Percentiles rank a stretch among this genome's conserved stretches.
These are phyloP conservation scores for Botrytis pseudocinerea DNA, from an alignment of 2,329 filamentous ascomycete species.

Conservation along the genomic window DNA sequence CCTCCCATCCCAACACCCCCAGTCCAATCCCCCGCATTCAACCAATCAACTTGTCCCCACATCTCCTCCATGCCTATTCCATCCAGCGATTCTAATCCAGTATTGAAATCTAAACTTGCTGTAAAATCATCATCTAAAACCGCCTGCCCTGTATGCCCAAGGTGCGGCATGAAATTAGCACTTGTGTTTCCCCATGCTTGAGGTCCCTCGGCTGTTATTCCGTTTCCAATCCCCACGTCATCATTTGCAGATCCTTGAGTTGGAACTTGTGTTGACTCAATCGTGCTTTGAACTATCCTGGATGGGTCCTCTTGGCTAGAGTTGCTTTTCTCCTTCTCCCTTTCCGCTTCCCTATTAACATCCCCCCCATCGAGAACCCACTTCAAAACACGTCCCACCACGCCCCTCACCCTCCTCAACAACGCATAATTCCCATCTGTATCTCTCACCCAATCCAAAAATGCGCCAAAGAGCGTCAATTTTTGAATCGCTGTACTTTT, in stretches of 20 bases:
- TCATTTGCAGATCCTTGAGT: not conserved
- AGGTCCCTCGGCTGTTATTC: too few relatives aligned
- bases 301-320: not conserved
- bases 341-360: not conserved
- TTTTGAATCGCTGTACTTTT: constrained; percentile 38
- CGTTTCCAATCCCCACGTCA: not conserved
- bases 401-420: constrained; percentile 11
- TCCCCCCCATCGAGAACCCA: constrained; percentile 12
- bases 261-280: not conserved
- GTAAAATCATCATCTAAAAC: not conserved
- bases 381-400: constrained; percentile 4
- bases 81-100: not conserved
- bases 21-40: constrained; percentile 16
- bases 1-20: not conserved
- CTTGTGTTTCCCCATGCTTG: not conserved
- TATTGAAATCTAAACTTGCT: not conserved
- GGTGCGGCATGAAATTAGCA: not conserved
- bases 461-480: constrained; percentile 38
- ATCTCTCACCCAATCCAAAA: constrained; percentile 39
- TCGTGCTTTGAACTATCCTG: not conserved
- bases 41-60: constrained; percentile 18
- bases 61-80: constrained; percentile 1
- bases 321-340: not conserved
- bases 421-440: constrained; percentile 39
- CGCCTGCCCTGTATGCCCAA: not conserved